A percentile compares a stretch with the other conserved stretches of the same genome.
Evolutionary conservation across 108 stramenopile species (phyloP).

Genomic region (Nitzschia sp.): DNA sequence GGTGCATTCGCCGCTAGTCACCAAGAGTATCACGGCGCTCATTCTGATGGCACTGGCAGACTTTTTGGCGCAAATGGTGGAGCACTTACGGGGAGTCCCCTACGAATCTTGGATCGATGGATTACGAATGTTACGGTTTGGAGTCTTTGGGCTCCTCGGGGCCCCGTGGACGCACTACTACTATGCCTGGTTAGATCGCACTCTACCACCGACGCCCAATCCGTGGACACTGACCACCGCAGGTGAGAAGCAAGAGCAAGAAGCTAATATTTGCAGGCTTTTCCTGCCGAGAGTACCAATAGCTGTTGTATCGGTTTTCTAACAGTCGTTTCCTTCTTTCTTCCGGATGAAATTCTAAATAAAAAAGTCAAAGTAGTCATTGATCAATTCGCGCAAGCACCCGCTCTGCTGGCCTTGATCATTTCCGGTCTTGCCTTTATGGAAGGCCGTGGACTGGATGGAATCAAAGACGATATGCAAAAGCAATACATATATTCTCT

Average conservation of each 20-base stretch:
- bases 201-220: conserved; percentile 35
- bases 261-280: too few relatives aligned
- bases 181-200: conserved; percentile 36
- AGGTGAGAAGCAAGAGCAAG: conserved; percentile 1
- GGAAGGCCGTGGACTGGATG: conserved; percentile 19
- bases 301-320: too few relatives aligned
- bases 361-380: conserved; percentile 36
- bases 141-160: conserved; percentile 31
- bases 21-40: conserved; percentile 43
- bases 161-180: conserved; percentile 46
- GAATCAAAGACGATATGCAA: conserved; percentile 21
- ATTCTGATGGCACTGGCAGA: conserved; percentile 36
- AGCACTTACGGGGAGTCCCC: conserved; percentile 27
- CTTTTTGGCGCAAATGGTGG: conserved; percentile 34
- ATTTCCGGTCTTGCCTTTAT: conserved; percentile 29
- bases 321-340: not conserved
- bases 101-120: conserved; percentile 11
- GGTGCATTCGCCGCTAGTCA: conserved; percentile 20
- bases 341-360: not conserved
- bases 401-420: conserved; percentile 26
- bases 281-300: too few relatives aligned
- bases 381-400: conserved; percentile 45
- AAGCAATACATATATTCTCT: conserved; percentile 24
- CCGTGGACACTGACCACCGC: conserved; percentile 36
- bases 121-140: conserved; percentile 27